These are phyloP conservation scores for Teunomyces aglyptinius DNA, from an alignment of 805 yeast genomes.

Conservation along the genomic window DNA sequence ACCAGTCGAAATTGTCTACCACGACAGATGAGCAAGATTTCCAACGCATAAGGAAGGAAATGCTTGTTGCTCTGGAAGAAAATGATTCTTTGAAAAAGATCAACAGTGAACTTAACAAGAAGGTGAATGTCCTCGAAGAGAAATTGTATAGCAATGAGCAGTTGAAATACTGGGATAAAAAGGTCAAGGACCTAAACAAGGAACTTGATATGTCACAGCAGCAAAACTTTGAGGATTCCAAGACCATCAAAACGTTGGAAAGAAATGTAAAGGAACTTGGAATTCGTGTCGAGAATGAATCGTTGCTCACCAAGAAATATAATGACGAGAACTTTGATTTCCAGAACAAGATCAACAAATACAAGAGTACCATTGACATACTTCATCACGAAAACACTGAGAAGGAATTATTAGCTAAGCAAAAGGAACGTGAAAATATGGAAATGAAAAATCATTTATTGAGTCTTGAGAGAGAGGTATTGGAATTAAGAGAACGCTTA, in stretches of 20 bases:
- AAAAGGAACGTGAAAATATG: conserved; percentile 55
- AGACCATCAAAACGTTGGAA: conserved; percentile 48
- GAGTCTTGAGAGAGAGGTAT: conserved; percentile 54
- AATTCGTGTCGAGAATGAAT: conserved; percentile 50
- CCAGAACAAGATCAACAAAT: conserved; percentile 48
- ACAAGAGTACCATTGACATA: conserved; percentile 37
- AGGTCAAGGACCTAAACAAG: conserved; percentile 52
- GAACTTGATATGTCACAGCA: conserved; percentile 48
- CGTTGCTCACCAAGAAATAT: conserved; percentile 48
- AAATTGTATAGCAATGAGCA: conserved; percentile 51
- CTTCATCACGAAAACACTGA: conserved; percentile 39
- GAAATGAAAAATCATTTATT: conserved; percentile 53
- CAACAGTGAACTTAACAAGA: conserved; percentile 48
- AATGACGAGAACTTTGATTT: conserved; percentile 58
- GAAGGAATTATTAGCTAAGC: conserved; percentile 42
- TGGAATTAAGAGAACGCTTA: conserved; percentile 50
- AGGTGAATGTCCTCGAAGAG: conserved; percentile 46
- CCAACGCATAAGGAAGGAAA: conserved; percentile 45
- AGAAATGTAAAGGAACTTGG: conserved; percentile 55
- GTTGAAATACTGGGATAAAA: conserved; percentile 58
- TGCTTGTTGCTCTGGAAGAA: conserved; percentile 61
- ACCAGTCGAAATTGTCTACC: conserved; percentile 26
- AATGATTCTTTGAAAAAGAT: conserved; percentile 60
- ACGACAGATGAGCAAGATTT: conserved; percentile 33
- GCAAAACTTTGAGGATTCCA: conserved; percentile 51